Evolutionary conservation across 2,329 filamentous ascomycete genomes (phyloP).

Genomic region (Chlorencoelia australis): DNA sequence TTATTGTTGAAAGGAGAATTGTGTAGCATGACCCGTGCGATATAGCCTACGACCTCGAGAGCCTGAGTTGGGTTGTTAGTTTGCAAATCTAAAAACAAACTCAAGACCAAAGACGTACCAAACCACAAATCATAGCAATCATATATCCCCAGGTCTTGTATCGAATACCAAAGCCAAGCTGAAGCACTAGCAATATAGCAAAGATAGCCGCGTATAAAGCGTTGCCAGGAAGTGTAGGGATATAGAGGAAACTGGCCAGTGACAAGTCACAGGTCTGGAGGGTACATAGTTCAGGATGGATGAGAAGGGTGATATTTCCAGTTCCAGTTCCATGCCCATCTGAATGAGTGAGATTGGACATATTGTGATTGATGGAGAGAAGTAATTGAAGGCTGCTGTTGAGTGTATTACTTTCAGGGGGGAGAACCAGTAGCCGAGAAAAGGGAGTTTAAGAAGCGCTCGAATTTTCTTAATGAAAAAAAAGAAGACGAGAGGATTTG

Average conservation of each 20-base stretch:
- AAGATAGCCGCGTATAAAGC: slow-evolving; percentile 43
- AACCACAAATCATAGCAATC: slow-evolving; percentile 37
- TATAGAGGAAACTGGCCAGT: slow-evolving; percentile 46
- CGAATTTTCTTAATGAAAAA: too few species aligned
- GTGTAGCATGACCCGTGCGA: slow-evolving; percentile 40
- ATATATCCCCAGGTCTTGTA: slow-evolving; percentile 47
- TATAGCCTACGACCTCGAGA: slow-evolving; percentile 36
- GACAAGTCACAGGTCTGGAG: slow-evolving; percentile 36
- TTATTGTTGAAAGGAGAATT: slow-evolving; percentile 43
- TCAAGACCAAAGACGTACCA: slow-evolving; percentile 22
- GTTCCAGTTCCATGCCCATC: slow-evolving; percentile 7
- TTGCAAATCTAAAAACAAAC: background rate
- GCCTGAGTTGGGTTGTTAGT: slow-evolving; percentile 1
- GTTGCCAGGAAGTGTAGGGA: slow-evolving; percentile 45
- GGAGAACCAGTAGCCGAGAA: too few species aligned
- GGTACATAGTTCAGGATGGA: slow-evolving; percentile 18
- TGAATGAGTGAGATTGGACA: slow-evolving; percentile 15
- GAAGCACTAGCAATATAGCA: slow-evolving; percentile 33
- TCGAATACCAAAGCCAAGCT: slow-evolving; percentile 37
- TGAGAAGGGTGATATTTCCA: slow-evolving; percentile 21
- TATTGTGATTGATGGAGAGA: background rate
- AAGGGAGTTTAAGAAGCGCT: too few species aligned
- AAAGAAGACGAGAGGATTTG: too few species aligned
- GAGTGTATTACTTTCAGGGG: too few species aligned
- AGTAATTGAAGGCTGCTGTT: too few species aligned